Evolutionary conservation across 306 rosid genomes (phyloP), one percentile per base, ranked within the genome.

Genomic region (Abrus pulchellus): DNA sequence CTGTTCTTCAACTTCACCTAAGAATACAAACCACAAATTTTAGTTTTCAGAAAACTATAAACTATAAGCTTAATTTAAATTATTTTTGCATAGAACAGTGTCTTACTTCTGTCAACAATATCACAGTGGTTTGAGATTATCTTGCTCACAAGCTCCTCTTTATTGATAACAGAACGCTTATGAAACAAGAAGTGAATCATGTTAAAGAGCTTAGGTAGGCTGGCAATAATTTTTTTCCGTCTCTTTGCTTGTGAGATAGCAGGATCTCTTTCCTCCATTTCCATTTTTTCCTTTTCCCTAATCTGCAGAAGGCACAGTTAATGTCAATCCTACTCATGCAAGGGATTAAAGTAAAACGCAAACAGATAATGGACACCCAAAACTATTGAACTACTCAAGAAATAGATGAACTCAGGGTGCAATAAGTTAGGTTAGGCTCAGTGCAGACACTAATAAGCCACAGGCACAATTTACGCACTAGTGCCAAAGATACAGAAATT

Each of bases 171-270:
- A 7, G 91, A 84, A 4, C 88, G 90, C 40, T 79, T 88, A 77
- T 84, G 96, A 81, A 82, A 76, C 64, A 95, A 83, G 76, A 88
- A 74, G 68, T 81, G 85, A 77, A 95, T 89, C 88, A 84, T 90
- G 86, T 91, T 84, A 79, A 93, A 95, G 86, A 95, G 88, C 82
- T 89, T 91, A 49, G 99, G 99, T 75, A 93, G 89, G 41, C 82
- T 54, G 50, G 92, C 89, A 32, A 90, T 89, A 88, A 85, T 83
- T 41, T 89, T 85, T 78, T 43, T 82, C 53, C 98, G 88, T 75
- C 87, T 88, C 89, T 89, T 95, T 44, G 97, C 98, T 82, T 77
- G 87, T 47, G 93, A 80, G 76, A 93, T 86, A 9, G 88, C 90
- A 13, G 98, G 98, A 80, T 82, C 79, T 74, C 79, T 87, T 79